Evolutionary conservation across 2,329 filamentous ascomycete genomes (phyloP).

Genomic region (Fusarium sp.): DNA sequence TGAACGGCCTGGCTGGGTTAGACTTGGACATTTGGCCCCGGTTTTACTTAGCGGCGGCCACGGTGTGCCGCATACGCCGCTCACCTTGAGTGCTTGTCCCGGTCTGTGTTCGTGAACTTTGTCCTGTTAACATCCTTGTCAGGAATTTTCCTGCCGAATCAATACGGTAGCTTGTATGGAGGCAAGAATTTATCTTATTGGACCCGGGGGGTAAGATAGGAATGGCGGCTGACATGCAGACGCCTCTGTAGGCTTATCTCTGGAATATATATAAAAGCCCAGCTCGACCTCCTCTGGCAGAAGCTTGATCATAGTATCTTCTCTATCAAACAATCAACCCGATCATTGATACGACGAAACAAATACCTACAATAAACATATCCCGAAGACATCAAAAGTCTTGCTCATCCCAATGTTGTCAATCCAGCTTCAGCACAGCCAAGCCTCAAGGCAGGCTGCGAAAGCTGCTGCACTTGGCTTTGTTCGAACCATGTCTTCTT

Average conservation of each 20-base stretch:
- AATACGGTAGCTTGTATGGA: slow-evolving; percentile 11
- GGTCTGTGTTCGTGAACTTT: slow-evolving; percentile 42
- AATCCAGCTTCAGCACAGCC: slow-evolving; percentile 40
- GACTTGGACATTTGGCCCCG: neutral
- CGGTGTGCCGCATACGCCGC: slow-evolving; percentile 33
- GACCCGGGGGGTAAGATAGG: slow-evolving; percentile 7
- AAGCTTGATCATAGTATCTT: slow-evolving; percentile 15
- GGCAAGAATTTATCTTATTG: slow-evolving; percentile 4
- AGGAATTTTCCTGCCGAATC: slow-evolving; percentile 19
- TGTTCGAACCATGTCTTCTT: slow-evolving; percentile 31
- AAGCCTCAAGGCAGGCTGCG: slow-evolving; percentile 44
- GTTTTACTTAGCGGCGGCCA: slow-evolving; percentile 7
- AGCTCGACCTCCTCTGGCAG: slow-evolving; percentile 28
- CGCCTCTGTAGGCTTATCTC: slow-evolving; percentile 19
- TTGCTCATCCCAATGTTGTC: slow-evolving; percentile 46
- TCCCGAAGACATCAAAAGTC: slow-evolving; percentile 16
- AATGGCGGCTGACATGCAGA: slow-evolving; percentile 9
- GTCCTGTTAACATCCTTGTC: slow-evolving; percentile 21
- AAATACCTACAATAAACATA: slow-evolving; percentile 9
- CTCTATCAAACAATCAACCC: slow-evolving; percentile 14
- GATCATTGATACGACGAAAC: slow-evolving; percentile 9
- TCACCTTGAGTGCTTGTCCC: slow-evolving; percentile 35
- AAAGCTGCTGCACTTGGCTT: slow-evolving; percentile 42
- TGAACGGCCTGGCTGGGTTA: slow-evolving; percentile 11
- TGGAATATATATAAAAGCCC: slow-evolving; percentile 36